Evolutionary conservation across 2,329 filamentous ascomycete species (phyloP), one percentile per base, ranked within the genome.

Genomic region (Phyllosticta capitalensis): DNA sequence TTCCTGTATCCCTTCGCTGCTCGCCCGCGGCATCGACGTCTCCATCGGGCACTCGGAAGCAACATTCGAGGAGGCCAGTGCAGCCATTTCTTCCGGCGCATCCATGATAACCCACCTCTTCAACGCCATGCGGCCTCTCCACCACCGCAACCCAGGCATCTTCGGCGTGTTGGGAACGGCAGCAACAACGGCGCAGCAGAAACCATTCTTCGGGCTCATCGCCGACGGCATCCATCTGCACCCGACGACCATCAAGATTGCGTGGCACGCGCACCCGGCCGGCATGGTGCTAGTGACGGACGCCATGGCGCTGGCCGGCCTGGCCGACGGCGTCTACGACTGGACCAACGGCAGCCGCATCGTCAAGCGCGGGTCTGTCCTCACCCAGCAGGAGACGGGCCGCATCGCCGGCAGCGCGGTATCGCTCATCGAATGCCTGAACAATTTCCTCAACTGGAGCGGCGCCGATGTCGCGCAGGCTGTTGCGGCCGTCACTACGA

Each of bases 21-120:
- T 78, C 17, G 75, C 79, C 2, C 79, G 81, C 52, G 85, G 83
- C 61, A 91, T 95, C 67, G 79, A 88, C 65, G 90, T 85, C 72
- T 88, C 89, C 1, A 87, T 95, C 63, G 91, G 91, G 7, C 91
- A 96, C 74, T 90, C 90, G 0, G 89, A 95, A 71, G 88, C 90
- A 14, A 90, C 88, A 0, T 95, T 92, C 69, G 89, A 95, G 72
- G 81, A 92, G 69, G 90, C 89, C 1, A 84, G 86, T 3, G 75
- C 77, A 4, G 88, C 89, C 20, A 82, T 94, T 3, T 78, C 77
- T n/a, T 80, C 84, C 6, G 91, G 91, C 56, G 89, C 89, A 1
- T 88, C 83, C 54, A 95, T 95, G 89, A 88, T 96, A 65, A 96
- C 91, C 0, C 91, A 96, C 68, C 80, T 96, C 1, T 96, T 95